phyloP scores from a whole-genome alignment of 148 eudicot species.

The Limonium bicolor region DNA sequence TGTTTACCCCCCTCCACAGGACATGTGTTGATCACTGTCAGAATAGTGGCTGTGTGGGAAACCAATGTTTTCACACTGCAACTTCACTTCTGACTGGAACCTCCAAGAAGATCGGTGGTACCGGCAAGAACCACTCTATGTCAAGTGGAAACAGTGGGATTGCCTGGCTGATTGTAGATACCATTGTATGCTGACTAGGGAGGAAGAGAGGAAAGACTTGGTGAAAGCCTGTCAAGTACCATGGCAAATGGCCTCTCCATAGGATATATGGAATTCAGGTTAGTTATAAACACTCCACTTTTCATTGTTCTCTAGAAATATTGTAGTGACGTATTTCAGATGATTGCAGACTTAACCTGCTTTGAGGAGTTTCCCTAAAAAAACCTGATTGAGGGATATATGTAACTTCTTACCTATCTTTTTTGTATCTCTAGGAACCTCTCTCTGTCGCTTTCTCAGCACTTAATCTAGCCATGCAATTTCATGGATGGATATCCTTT shows the following conservation, averaged over 20 bases:
- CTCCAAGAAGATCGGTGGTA: conserved; percentile 63
- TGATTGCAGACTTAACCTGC: neutral
- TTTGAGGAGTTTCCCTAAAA: too few relatives aligned
- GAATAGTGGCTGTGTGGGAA: conserved; percentile 79
- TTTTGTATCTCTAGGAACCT: conserved; percentile 51
- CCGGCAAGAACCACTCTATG: conserved; percentile 90
- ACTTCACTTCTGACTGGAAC: conserved; percentile 62
- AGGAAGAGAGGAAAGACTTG: conserved; percentile 62
- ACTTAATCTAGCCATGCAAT: conserved; percentile 89
- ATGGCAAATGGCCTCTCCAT: conserved; percentile 83
- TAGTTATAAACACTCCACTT: conserved; percentile 4
- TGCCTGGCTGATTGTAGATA: conserved; percentile 78
- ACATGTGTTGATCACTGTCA: conserved; percentile 69
- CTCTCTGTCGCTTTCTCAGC: conserved; percentile 77
- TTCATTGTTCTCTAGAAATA: neutral
- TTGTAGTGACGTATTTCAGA: neutral
- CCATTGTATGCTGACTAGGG: conserved; percentile 75
- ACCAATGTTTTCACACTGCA: conserved; percentile 62
- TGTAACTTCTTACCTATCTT: neutral
- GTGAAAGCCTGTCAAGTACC: conserved; percentile 75
- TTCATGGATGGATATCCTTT: conserved; percentile 96
- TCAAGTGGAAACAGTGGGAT: conserved; percentile 93
- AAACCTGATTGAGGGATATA: neutral
- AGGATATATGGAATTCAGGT: conserved; percentile 92
- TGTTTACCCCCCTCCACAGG: conserved; percentile 19